These are phyloP conservation scores for Candida tropicalis DNA, from an alignment of 1,139 yeast species.

Conservation along the genomic window DNA sequence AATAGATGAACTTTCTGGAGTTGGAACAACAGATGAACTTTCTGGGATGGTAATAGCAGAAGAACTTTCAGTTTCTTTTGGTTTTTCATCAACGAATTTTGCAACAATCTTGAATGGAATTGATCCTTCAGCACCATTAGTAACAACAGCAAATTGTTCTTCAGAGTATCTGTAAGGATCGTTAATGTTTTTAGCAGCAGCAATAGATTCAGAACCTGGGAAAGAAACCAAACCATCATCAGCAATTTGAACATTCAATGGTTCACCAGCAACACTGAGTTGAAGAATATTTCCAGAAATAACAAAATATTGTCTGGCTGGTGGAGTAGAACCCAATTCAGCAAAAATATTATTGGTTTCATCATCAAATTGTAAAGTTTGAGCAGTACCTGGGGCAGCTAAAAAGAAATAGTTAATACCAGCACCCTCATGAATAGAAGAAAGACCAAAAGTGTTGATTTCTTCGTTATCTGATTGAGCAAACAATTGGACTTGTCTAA, in stretches of 20 bases:
- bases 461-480: constrained; percentile 25
- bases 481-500: constrained; percentile 19
- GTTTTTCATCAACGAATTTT: constrained; percentile 5
- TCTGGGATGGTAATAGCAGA: background rate
- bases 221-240: constrained; percentile 27
- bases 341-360: constrained; percentile 46
- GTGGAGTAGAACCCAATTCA: background rate
- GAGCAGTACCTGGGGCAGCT: constrained; percentile 9
- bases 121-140: constrained; percentile 21
- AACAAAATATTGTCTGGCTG: constrained; percentile 10
- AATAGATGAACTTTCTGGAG: too few species aligned
- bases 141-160: constrained; percentile 26
- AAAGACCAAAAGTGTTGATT: constrained; percentile 31
- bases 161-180: constrained; percentile 49
- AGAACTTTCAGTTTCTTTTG: background rate
- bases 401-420: constrained; percentile 51
- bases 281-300: constrained; percentile 14
- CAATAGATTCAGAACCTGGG: constrained; percentile 34
- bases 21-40: too few species aligned
- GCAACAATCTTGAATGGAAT: constrained; percentile 23
- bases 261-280: constrained; percentile 20
- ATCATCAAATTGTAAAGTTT: constrained; percentile 52
- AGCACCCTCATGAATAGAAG: constrained; percentile 55
- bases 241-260: constrained; percentile 18
- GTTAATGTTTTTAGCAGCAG: constrained; percentile 41